Conservation (phyloP, 1,284 basidiomycete species). For the Phlebopus sp. region DNA sequence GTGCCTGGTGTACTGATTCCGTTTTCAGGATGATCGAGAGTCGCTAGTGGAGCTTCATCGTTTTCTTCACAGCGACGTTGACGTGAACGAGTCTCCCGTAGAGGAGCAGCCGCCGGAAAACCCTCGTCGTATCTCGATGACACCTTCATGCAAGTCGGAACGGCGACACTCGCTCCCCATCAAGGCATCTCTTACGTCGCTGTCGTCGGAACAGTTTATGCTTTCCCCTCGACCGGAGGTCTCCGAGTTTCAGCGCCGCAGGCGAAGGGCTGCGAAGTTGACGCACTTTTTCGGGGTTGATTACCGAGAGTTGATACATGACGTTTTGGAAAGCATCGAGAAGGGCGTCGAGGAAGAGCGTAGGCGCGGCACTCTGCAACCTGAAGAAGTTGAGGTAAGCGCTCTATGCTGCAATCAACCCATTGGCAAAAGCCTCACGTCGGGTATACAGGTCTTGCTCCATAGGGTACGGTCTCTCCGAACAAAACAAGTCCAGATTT, state of each 20-base stretch:
- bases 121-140: slow-evolving; percentile 22
- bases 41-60: slow-evolving; percentile 72
- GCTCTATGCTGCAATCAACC: neutral
- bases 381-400: slow-evolving; percentile 68
- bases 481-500: slow-evolving; percentile 44
- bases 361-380: slow-evolving; percentile 56
- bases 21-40: slow-evolving; percentile 61
- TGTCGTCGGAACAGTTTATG: slow-evolving; percentile 46
- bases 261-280: slow-evolving; percentile 73
- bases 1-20: slow-evolving; percentile 6
- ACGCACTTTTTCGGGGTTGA: slow-evolving; percentile 81
- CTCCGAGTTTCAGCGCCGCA: slow-evolving; percentile 62
- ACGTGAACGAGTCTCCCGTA: slow-evolving; percentile 17
- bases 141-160: slow-evolving; percentile 47
- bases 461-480: slow-evolving; percentile 58
- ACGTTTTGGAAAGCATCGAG: slow-evolving; percentile 77
- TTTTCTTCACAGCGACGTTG: slow-evolving; percentile 49
- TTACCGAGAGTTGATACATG: slow-evolving; percentile 69
- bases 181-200: slow-evolving; percentile 56
- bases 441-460: slow-evolving; percentile 55
- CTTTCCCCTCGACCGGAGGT: slow-evolving; percentile 42
- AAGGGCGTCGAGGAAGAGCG: slow-evolving; percentile 67
- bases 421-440: slow-evolving; percentile 6
- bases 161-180: slow-evolving; percentile 70
- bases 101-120: slow-evolving; percentile 25